These are phyloP conservation scores for Populus tremula DNA, from an alignment of 345 rosid species.

Conservation along the genomic window DNA sequence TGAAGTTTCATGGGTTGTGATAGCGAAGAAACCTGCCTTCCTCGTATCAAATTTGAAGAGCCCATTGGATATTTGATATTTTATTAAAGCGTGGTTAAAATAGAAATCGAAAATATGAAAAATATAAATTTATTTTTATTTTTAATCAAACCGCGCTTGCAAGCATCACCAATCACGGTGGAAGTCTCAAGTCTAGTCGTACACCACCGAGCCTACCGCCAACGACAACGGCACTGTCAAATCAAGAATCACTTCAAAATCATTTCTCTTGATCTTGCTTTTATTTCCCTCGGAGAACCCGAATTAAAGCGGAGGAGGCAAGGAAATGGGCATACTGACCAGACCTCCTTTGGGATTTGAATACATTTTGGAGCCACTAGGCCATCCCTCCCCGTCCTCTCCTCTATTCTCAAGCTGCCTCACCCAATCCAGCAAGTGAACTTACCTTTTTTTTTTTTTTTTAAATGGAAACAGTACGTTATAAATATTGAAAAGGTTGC, in stretches of 20 bases:
- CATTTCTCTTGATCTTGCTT: neutral
- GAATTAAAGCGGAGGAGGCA: slow-evolving; percentile 11
- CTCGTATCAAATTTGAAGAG: too few relatives aligned
- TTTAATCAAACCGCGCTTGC: too few relatives aligned
- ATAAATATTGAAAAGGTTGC: too few relatives aligned
- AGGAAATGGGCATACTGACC: slow-evolving; percentile 30
- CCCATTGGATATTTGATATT: too few relatives aligned
- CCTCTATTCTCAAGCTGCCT: neutral
- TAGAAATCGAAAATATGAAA: neutral
- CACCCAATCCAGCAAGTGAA: slow-evolving; percentile 4
- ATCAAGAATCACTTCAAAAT: slow-evolving; percentile 42
- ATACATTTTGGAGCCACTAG: neutral
- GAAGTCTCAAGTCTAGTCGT: neutral
- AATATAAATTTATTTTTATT: neutral
- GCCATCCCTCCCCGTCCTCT: neutral
- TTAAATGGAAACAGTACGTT: neutral
- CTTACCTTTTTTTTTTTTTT: neutral
- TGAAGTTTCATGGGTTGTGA: too few relatives aligned
- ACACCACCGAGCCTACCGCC: slow-evolving; percentile 24
- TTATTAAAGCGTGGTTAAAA: neutral
- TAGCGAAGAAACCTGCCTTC: too few relatives aligned
- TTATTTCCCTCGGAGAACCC: slow-evolving; percentile 12
- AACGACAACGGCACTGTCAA: slow-evolving; percentile 33
- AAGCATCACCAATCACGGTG: neutral
- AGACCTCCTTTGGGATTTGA: slow-evolving; percentile 10